Base-by-base conservation (phyloP, 2,329 filamentous ascomycete species). In the Periconia digitata region DNA sequence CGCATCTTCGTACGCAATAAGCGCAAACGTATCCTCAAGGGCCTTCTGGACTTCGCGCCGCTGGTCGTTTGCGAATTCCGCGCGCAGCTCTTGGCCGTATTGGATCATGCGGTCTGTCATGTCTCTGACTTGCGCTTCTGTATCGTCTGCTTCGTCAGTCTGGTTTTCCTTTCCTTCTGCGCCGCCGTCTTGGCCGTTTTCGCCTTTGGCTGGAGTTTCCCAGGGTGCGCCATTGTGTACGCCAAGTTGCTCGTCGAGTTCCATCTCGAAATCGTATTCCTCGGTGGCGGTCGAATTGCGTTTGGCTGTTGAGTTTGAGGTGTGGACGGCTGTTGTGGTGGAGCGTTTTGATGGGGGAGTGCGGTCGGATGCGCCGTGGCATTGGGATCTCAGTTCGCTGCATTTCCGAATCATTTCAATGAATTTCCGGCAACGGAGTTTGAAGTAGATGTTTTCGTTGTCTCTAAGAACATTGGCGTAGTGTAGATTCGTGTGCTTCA, bases 1-100 rank as follows among this genome's bases (percentile, higher is more conserved):
- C 0, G 92, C 89, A 64, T 96, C 89, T 29, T 83, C 74, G 64
- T 97, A 99, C 1, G 92, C 92, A 55, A 97, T 82, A 46, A 96
- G 76, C 6, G 90, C 88, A 72, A 94, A 96, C 1, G 95, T 92
- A 55, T 96, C 90, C 50, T 85, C 80, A 20, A 99, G 80, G 37
- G 87, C 82, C 57, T 86, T 86, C 61, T 81, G 81, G 8, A 92
- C 81, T 59, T 92, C 87, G 42, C 80, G 80, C 41, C 87, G 79
- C 15, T 81, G 78, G 59, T 95, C 89, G 35, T 82, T 79, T 38
- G 81, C 81, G 66, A 92, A 97, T 62, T 96, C 89, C 15, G 83
- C 78, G 50, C 87, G 83, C 21, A 99, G 78, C 49, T 85, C 79
- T 69, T 88, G 86, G 8, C 92, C 94, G 61, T 96, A 97, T 32